A percentile compares a stretch with the other conserved stretches of the same genome.
Conservation (phyloP, 108 stramenopile species). For the Pseudonitzschia delicatissima region DNA sequence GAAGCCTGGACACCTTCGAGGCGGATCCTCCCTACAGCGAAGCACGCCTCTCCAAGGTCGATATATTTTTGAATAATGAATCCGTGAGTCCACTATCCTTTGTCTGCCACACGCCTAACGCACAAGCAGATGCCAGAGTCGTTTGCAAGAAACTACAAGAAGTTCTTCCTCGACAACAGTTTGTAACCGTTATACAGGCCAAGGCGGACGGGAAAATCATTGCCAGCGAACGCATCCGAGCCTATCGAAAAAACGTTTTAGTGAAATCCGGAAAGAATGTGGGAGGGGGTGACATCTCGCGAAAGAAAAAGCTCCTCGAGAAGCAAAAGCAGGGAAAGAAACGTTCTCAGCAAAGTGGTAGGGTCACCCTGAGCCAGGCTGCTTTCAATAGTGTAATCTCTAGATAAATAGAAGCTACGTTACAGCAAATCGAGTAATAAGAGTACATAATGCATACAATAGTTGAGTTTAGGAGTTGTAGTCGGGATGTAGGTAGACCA, state of each 20-base stretch:
- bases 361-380: conserved; percentile 92
- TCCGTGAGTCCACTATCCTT: conserved; percentile 90
- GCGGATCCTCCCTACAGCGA: conserved; percentile 63
- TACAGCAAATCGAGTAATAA: no score
- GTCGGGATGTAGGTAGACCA: no score
- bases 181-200: conserved; percentile 97
- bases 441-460: no score
- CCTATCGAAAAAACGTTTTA: conserved; percentile 96
- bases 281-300: conserved; percentile 94
- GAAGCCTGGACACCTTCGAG: conserved; percentile 70
- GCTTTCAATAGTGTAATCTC: conserved; percentile 93
- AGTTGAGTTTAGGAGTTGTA: no score
- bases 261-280: conserved; percentile 92
- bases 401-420: background rate
- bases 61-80: conserved; percentile 91
- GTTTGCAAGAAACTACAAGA: conserved; percentile 92
- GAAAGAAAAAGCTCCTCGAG: conserved; percentile 98
- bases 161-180: conserved; percentile 95
- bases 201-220: conserved; percentile 84
- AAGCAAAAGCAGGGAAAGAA: conserved; percentile 99
- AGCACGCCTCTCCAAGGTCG: conserved; percentile 90
- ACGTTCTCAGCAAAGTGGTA: conserved; percentile 89
- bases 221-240: conserved; percentile 82
- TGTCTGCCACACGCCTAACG: conserved; percentile 84
- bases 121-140: conserved; percentile 65